Percentiles rank a stretch among this genome's conserved stretches.
phyloP scores from a whole-genome alignment of 768 basidiomycete genomes.

The Agaricus subrufescens region DNA sequence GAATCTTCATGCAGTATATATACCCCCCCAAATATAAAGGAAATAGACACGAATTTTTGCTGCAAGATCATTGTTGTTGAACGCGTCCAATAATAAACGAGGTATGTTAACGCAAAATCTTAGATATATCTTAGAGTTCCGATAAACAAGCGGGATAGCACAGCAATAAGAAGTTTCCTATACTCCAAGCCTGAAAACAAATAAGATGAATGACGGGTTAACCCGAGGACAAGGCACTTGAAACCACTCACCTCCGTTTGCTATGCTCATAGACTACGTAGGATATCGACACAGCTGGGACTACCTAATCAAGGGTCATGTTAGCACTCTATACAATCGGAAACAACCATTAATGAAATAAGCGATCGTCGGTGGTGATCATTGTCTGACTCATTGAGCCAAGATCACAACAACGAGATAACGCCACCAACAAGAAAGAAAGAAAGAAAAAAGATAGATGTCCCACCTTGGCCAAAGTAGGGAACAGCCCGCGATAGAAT shows the following conservation, averaged over 20 bases:
- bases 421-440: too few species aligned
- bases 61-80: too few species aligned
- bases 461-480: slow-evolving; percentile 84
- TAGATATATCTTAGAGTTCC: slow-evolving; percentile 7
- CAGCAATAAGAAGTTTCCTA: slow-evolving; percentile 23
- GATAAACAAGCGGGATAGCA: slow-evolving; percentile 1
- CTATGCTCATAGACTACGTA: slow-evolving; percentile 91
- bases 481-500: slow-evolving; percentile 89
- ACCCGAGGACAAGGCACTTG: background rate
- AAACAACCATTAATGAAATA: slow-evolving; percentile 6
- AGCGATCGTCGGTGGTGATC: background rate
- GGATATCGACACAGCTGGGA: slow-evolving; percentile 95
- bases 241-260: slow-evolving; percentile 61
- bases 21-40: background rate
- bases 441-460: background rate
- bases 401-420: background rate
- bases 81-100: slow-evolving; percentile 1
- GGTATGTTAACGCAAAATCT: slow-evolving; percentile 9
- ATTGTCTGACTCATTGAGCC: slow-evolving; percentile 2
- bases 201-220: background rate
- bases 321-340: background rate
- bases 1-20: slow-evolving; percentile 1
- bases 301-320: slow-evolving; percentile 49
- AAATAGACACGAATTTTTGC: too few species aligned
- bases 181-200: slow-evolving; percentile 51